Conservation (phyloP, 495 filamentous ascomycete genomes). For the Xylaria flabelliformis region DNA sequence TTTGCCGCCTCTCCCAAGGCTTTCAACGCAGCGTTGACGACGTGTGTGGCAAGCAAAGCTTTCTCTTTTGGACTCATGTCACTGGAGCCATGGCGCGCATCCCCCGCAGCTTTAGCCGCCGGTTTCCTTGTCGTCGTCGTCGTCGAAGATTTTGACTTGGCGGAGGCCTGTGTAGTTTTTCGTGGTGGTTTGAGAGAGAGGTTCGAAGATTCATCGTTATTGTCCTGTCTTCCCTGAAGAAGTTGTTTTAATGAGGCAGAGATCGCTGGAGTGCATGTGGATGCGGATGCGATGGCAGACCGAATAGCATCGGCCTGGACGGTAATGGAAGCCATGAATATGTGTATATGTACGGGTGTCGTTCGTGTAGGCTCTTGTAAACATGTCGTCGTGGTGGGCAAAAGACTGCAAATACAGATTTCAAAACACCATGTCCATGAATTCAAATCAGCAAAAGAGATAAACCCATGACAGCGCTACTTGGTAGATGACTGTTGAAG, state of each 20-base stretch:
- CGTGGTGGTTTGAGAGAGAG: slow-evolving; percentile 45
- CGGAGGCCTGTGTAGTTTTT: slow-evolving; percentile 35
- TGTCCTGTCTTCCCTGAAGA: slow-evolving; percentile 47
- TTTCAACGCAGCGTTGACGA: slow-evolving; percentile 79
- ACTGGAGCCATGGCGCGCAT: slow-evolving; percentile 37
- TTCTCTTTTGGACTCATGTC: slow-evolving; percentile 65
- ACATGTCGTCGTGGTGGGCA: slow-evolving; percentile 35
- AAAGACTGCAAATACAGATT: slow-evolving; percentile 25
- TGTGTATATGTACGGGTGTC: slow-evolving; percentile 19
- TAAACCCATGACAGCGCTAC: background rate
- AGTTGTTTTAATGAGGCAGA: slow-evolving; percentile 57
- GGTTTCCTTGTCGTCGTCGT: slow-evolving; percentile 28
- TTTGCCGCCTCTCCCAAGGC: slow-evolving; percentile 76
- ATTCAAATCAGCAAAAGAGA: slow-evolving; percentile 13
- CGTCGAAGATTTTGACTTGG: slow-evolving; percentile 36
- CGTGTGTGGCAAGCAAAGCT: slow-evolving; percentile 76
- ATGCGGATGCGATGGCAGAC: slow-evolving; percentile 54
- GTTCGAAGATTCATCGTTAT: slow-evolving; percentile 37
- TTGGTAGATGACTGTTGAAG: slow-evolving; percentile 12
- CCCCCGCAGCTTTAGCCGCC: slow-evolving; percentile 33
- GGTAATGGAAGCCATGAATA: slow-evolving; percentile 53
- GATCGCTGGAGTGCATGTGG: slow-evolving; percentile 60
- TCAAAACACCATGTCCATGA: slow-evolving; percentile 28
- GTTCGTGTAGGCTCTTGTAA: slow-evolving; percentile 29
- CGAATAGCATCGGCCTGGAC: slow-evolving; percentile 57